Percentiles rank a stretch among this genome's conserved stretches.
Evolutionary conservation across 208 protist genomes (phyloP).

Genomic region (Perkinsela sp.): DNA sequence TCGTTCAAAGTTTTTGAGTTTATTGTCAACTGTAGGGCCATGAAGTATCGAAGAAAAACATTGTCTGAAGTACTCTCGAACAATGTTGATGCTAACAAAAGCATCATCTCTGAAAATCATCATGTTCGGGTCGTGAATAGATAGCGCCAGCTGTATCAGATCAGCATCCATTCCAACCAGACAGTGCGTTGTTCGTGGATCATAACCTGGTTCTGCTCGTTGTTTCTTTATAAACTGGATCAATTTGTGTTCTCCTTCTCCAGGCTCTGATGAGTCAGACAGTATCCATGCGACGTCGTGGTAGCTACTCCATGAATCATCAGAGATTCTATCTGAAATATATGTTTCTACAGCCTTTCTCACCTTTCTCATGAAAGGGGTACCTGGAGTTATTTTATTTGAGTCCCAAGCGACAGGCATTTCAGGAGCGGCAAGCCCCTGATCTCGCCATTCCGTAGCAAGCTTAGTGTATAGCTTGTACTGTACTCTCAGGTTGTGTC

Average conservation of each 20-base stretch:
- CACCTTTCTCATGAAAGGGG: constrained; percentile 60
- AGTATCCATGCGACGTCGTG: constrained; percentile 49
- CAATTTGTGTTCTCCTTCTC: constrained; percentile 8
- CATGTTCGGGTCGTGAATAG: constrained; percentile 44
- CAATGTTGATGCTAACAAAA: constrained; percentile 13
- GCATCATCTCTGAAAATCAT: constrained; percentile 18
- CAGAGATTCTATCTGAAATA: constrained; percentile 71
- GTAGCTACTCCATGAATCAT: constrained; percentile 63
- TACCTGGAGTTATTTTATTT: constrained; percentile 78
- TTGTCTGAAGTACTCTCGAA: constrained; percentile 6
- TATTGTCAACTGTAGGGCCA: not conserved
- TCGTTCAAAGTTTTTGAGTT: constrained; percentile 11
- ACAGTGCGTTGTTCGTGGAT: constrained; percentile 12
- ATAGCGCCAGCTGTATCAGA: constrained; percentile 36
- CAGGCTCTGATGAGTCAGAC: constrained; percentile 7
- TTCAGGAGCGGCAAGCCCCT: constrained; percentile 2
- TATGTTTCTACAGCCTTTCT: constrained; percentile 22
- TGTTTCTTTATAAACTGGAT: constrained; percentile 9
- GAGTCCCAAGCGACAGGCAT: constrained; percentile 40
- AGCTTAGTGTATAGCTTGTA: constrained; percentile 26
- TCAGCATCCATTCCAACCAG: constrained; percentile 25
- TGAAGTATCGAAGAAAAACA: constrained; percentile 36
- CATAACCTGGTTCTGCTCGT: not conserved
- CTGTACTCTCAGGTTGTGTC: constrained; percentile 38
- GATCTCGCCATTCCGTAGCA: constrained; percentile 10